Conservation (phyloP, 306 rosid species). For the Medicago arabica region DNA sequence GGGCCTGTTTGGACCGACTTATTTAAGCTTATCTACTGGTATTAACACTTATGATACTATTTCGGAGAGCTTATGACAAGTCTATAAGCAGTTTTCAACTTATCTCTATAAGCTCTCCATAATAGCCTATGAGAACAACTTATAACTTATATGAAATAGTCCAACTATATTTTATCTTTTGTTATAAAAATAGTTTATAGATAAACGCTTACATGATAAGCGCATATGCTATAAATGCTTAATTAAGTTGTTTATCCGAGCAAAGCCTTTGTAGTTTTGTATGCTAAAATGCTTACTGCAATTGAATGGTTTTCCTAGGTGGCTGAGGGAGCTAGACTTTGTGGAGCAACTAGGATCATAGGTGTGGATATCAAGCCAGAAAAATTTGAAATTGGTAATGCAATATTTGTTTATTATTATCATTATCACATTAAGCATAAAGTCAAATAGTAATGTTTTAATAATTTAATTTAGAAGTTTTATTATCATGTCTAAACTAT, state of each 20-base stretch:
- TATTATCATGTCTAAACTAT: constrained; percentile 1
- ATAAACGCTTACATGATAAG: too few relatives aligned
- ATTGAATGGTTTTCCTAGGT: constrained; percentile 55
- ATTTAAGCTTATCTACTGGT: background rate
- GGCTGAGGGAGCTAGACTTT: constrained; percentile 90
- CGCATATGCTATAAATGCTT: too few relatives aligned
- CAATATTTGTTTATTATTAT: background rate
- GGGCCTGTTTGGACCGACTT: background rate
- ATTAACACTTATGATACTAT: background rate
- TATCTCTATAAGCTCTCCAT: too few relatives aligned
- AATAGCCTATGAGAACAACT: too few relatives aligned
- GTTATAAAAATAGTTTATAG: too few relatives aligned
- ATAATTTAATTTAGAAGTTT: background rate
- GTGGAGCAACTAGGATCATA: constrained; percentile 80
- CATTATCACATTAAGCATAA: background rate
- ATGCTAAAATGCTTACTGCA: constrained; percentile 18
- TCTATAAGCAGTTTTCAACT: too few relatives aligned
- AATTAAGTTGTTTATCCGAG: too few relatives aligned
- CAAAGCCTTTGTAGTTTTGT: background rate
- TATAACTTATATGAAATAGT: too few relatives aligned
- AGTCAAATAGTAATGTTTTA: background rate
- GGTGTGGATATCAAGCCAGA: constrained; percentile 79
- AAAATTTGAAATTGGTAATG: constrained; percentile 71
- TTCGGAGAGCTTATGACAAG: too few relatives aligned
- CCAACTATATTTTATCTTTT: too few relatives aligned